Conservation (phyloP, 202 grass and related monocot genomes). For the Zizania palustris region DNA sequence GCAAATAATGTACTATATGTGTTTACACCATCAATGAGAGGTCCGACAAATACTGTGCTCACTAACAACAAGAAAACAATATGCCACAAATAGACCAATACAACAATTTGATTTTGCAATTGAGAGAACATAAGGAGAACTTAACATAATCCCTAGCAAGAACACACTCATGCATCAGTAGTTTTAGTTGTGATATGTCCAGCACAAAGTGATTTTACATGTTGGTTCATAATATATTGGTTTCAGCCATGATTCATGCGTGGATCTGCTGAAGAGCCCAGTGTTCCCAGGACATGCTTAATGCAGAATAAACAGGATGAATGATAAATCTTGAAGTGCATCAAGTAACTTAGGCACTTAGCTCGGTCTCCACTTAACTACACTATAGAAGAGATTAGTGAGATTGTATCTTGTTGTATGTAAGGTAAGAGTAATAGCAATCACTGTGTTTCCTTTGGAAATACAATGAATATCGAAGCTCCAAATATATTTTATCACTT, state of each 20-base stretch:
- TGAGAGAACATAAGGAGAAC: background rate
- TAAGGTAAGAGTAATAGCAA: background rate
- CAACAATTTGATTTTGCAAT: background rate
- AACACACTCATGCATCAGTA: background rate
- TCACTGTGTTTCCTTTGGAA: background rate
- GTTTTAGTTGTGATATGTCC: background rate
- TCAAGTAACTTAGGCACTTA: slow-evolving; percentile 18
- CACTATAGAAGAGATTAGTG: background rate
- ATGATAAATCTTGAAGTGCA: background rate
- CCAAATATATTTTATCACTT: background rate
- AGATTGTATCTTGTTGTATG: background rate
- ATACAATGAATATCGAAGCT: background rate
- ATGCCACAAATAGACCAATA: background rate
- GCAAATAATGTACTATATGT: background rate
- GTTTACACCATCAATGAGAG: background rate
- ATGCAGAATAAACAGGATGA: slow-evolving; percentile 11
- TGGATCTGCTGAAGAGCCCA: background rate
- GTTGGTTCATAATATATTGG: background rate
- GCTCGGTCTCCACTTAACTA: background rate
- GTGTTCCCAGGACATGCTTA: background rate
- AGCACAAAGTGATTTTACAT: background rate
- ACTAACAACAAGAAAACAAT: background rate
- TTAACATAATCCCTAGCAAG: background rate
- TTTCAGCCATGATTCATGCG: background rate
- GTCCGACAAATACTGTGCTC: background rate